These are phyloP conservation scores for Sordariomycetes sp. DNA, from an alignment of 2,329 filamentous ascomycete species.

Conservation along the genomic window DNA sequence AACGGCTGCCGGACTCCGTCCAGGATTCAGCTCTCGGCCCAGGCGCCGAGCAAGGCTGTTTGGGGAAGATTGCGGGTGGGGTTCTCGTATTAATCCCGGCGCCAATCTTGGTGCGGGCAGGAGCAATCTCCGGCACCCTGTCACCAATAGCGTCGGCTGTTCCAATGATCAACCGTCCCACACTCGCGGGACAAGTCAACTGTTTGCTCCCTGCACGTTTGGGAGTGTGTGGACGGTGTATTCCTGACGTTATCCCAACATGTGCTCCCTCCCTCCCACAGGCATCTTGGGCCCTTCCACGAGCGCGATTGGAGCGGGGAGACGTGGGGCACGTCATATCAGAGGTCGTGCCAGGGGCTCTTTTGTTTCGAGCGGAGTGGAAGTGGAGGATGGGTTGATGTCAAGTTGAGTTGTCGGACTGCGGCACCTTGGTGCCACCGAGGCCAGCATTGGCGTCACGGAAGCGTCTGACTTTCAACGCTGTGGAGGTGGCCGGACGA, in stretches of 20 bases:
- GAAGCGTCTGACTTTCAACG: background rate
- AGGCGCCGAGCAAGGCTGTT: background rate
- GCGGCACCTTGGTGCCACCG: background rate
- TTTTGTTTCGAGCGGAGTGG: background rate
- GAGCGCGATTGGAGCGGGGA: background rate
- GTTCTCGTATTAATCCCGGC: background rate
- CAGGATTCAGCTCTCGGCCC: background rate
- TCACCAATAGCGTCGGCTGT: background rate
- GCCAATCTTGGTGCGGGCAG: background rate
- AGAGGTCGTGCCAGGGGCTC: background rate
- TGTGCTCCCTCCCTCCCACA: no score
- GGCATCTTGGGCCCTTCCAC: background rate
- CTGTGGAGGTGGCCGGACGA: background rate
- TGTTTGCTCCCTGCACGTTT: background rate
- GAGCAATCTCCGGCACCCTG: background rate
- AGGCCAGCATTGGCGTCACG: background rate
- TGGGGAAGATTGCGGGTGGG: background rate
- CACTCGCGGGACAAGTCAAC: background rate
- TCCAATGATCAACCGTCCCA: background rate
- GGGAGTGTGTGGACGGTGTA: no score
- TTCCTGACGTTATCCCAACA: no score
- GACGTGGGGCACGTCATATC: background rate
- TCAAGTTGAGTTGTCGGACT: background rate
- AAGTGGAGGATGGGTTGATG: background rate
- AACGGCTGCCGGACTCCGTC: background rate